Evolutionary conservation across 805 yeast species (phyloP).

Genomic region (Myxozyma kluyveri): DNA sequence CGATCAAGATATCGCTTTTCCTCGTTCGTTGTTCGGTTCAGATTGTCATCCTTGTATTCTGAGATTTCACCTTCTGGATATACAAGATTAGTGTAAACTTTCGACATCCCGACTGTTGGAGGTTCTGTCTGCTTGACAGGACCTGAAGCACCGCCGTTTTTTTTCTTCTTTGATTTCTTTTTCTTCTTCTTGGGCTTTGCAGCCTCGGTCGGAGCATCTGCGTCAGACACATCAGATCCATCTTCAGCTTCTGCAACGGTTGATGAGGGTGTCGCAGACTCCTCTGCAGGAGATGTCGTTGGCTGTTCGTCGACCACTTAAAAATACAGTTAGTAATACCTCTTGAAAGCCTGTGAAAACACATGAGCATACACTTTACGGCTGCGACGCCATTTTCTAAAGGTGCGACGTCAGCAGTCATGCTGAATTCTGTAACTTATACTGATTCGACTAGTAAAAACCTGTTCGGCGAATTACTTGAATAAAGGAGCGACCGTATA

Average conservation of each 20-base stretch:
- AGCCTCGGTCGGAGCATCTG: constrained; percentile 35
- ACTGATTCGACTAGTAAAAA: too few species aligned
- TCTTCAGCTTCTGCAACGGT: background rate
- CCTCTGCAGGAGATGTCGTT: constrained; percentile 13
- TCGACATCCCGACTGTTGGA: constrained; percentile 60
- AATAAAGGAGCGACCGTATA: too few species aligned
- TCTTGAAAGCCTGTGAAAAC: too few species aligned
- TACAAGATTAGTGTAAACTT: constrained; percentile 63
- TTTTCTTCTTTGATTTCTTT: constrained; percentile 45
- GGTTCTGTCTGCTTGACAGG: constrained; percentile 42
- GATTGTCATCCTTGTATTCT: constrained; percentile 68
- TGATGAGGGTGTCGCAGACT: background rate
- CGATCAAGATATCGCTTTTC: constrained; percentile 79
- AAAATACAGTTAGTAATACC: background rate
- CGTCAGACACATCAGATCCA: constrained; percentile 35
- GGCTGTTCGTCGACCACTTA: background rate
- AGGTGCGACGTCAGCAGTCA: background rate
- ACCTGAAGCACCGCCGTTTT: constrained; percentile 3
- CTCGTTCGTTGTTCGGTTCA: constrained; percentile 72
- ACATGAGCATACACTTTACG: background rate
- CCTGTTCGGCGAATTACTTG: too few species aligned
- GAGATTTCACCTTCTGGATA: constrained; percentile 88
- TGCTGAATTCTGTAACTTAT: background rate
- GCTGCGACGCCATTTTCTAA: background rate
- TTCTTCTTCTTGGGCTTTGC: constrained; percentile 52